Evolutionary conservation across 2,329 filamentous ascomycete genomes (phyloP).

Genomic region (Septoria linicola): DNA sequence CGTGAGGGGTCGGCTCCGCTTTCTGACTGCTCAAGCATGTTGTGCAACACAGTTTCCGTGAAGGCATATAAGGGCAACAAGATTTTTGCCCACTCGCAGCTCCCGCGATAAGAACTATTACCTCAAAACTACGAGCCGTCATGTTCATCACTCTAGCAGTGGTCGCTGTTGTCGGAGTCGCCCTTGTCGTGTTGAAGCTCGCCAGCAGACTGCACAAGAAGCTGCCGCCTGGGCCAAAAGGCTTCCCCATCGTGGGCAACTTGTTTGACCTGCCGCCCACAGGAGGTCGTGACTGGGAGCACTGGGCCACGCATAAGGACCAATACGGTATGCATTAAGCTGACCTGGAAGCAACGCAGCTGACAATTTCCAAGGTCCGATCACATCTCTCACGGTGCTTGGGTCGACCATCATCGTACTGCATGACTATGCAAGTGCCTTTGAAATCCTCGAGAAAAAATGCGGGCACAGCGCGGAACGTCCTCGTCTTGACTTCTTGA

Average conservation of each 20-base stretch:
- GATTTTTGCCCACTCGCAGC: too few relatives aligned
- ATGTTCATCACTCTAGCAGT: background rate
- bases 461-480: constrained; percentile 41
- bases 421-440: constrained; percentile 40
- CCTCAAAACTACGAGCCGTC: background rate
- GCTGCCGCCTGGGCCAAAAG: constrained; percentile 29
- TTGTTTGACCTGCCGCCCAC: constrained; percentile 25
- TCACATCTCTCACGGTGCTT: constrained; percentile 44
- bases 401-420: constrained; percentile 46
- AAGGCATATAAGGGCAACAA: too few relatives aligned
- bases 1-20: too few relatives aligned
- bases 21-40: too few relatives aligned
- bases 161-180: constrained; percentile 1
- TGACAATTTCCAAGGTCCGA: constrained; percentile 22
- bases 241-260: constrained; percentile 29
- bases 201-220: constrained; percentile 4
- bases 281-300: constrained; percentile 40
- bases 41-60: too few relatives aligned
- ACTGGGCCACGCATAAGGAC: constrained; percentile 47
- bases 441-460: constrained; percentile 43
- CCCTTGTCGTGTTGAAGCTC: background rate
- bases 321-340: constrained; percentile 10
- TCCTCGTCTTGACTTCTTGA: constrained; percentile 31
- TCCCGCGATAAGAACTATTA: too few relatives aligned
- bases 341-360: background rate